Evolutionary conservation across 768 basidiomycete genomes (phyloP).

Genomic region (Russula ochroleuca): DNA sequence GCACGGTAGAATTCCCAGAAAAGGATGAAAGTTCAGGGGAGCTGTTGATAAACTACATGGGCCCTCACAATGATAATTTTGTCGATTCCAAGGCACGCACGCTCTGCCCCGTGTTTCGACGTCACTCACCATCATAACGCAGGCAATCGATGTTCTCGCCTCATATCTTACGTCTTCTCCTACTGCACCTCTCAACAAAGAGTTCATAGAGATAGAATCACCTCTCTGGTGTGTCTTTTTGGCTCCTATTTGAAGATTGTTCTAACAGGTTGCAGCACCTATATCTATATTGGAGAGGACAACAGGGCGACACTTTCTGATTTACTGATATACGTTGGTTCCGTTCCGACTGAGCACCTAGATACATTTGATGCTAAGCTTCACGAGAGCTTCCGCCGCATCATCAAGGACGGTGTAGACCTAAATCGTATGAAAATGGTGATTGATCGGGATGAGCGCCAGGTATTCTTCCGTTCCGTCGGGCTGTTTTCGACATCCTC

Average conservation of each 20-base stretch:
- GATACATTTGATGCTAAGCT: slow-evolving; percentile 67
- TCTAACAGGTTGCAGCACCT: slow-evolving; percentile 49
- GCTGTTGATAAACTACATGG: slow-evolving; percentile 69
- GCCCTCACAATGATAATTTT: slow-evolving; percentile 68
- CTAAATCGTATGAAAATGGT: slow-evolving; percentile 88
- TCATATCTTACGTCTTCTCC: slow-evolving; percentile 84
- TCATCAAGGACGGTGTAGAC: slow-evolving; percentile 74
- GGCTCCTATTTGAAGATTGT: not conserved
- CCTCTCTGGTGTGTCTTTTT: slow-evolving; percentile 67
- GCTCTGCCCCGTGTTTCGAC: not conserved
- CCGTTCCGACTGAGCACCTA: slow-evolving; percentile 78
- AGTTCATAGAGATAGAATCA: slow-evolving; percentile 86
- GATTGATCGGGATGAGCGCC: slow-evolving; percentile 82
- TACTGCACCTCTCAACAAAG: slow-evolving; percentile 80
- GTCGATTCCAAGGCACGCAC: slow-evolving; percentile 60
- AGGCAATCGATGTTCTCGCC: slow-evolving; percentile 84
- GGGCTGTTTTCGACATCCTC: not conserved
- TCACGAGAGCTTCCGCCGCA: slow-evolving; percentile 60
- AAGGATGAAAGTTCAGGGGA: slow-evolving; percentile 95
- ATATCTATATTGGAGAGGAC: slow-evolving; percentile 81
- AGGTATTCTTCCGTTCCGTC: slow-evolving; percentile 41
- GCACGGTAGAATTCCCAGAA: slow-evolving; percentile 89
- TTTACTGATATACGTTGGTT: slow-evolving; percentile 73
- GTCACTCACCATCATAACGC: slow-evolving; percentile 6
- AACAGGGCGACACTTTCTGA: slow-evolving; percentile 66